Conservation (phyloP, 352 stramenopile species). For the Phytopythium sindhum region DNA sequence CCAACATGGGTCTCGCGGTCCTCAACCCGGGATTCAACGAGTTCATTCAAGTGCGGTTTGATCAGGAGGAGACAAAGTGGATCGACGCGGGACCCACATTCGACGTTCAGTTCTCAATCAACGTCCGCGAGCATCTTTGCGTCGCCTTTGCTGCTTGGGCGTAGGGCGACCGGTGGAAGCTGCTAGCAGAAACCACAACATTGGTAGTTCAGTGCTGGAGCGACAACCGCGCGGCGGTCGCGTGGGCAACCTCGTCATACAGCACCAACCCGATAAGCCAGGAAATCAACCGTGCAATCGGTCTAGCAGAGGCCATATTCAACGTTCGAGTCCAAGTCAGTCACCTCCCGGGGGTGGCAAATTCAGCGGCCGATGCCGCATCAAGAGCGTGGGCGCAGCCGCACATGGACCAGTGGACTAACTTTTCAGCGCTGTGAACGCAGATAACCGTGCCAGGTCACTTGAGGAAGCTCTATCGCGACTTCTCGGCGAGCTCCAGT, state of each 20-base stretch:
- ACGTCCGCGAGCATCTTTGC: constrained; percentile 26
- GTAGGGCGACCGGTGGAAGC: too few relatives aligned
- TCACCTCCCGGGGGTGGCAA: constrained; percentile 13
- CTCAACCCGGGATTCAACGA: too few relatives aligned
- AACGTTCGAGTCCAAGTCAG: constrained; percentile 10
- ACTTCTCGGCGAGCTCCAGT: constrained; percentile 15
- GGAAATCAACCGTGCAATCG: constrained; percentile 32
- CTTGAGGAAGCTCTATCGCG: constrained; percentile 18
- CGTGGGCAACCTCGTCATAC: constrained; percentile 15
- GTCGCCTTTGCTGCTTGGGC: constrained; percentile 16
- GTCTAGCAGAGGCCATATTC: constrained; percentile 14
- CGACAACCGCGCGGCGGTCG: constrained; percentile 22
- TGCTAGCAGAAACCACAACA: too few relatives aligned
- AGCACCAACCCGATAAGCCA: constrained; percentile 14
- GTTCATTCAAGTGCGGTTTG: too few relatives aligned
- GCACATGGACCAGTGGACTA: constrained; percentile 11
- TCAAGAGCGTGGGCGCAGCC: constrained; percentile 18
- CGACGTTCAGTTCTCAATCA: constrained; percentile 25
- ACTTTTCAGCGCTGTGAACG: constrained; percentile 8
- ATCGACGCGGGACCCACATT: constrained; percentile 3
- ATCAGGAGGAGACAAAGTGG: too few relatives aligned
- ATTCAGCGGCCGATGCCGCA: constrained; percentile 25
- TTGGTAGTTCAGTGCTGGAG: constrained; percentile 25
- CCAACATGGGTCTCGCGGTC: too few relatives aligned
- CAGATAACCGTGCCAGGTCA: constrained; percentile 5